Percentiles rank a stretch among this genome's conserved stretches.
Evolutionary conservation across 768 basidiomycete genomes (phyloP).

Genomic region (Lactarius trivialis): DNA sequence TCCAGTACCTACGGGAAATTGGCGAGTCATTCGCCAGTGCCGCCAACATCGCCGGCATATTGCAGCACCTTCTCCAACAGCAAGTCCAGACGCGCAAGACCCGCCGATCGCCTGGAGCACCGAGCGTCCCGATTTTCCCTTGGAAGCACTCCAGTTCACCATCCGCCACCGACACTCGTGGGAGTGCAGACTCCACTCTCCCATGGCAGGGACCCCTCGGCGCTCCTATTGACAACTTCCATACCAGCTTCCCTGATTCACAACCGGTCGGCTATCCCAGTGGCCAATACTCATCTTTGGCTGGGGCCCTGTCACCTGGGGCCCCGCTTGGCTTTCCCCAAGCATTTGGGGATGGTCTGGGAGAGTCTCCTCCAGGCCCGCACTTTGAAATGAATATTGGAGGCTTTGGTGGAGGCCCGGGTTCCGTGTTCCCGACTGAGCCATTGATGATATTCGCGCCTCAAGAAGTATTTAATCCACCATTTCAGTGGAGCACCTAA

Average conservation of each 20-base stretch:
- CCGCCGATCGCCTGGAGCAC: slow-evolving; percentile 19
- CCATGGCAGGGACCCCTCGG: not conserved
- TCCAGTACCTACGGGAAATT: slow-evolving; percentile 19
- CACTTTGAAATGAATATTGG: slow-evolving; percentile 6
- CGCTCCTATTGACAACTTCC: not conserved
- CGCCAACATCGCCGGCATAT: slow-evolving; percentile 17
- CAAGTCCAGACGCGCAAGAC: slow-evolving; percentile 19
- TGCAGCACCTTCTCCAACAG: slow-evolving; percentile 17
- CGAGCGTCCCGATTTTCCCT: not conserved
- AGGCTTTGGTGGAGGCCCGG: slow-evolving; percentile 2
- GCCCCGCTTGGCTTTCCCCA: slow-evolving; percentile 11
- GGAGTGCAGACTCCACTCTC: not conserved
- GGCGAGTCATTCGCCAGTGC: slow-evolving; percentile 21
- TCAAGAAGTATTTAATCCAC: slow-evolving; percentile 1
- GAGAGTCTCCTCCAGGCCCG: not conserved
- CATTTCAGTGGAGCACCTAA: slow-evolving; percentile 1
- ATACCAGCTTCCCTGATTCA: not conserved
- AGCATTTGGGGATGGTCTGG: slow-evolving; percentile 16
- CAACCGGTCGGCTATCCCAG: slow-evolving; percentile 3
- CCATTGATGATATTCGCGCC: slow-evolving; percentile 5
- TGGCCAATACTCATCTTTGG: slow-evolving; percentile 1
- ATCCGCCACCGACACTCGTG: not conserved
- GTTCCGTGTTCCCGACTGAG: slow-evolving; percentile 1
- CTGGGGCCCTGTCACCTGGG: not conserved
- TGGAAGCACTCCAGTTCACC: not conserved